Evolutionary conservation across 1,139 yeast species (phyloP).

Genomic region (Nakaseomyces delphensis): DNA sequence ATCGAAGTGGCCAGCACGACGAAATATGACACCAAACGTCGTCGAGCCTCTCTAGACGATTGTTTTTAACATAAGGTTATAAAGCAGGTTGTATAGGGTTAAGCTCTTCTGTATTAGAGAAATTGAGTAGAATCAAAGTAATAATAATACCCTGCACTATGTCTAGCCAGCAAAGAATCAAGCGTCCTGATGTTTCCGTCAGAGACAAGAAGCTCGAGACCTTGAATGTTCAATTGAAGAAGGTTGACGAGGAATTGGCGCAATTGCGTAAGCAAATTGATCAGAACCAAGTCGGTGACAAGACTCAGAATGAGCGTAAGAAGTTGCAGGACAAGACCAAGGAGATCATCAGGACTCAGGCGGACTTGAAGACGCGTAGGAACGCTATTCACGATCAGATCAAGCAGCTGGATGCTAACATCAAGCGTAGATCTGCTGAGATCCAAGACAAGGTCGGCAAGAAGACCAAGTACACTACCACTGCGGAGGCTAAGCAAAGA

Average conservation of each 20-base stretch:
- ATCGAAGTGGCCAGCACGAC: constrained; percentile 4
- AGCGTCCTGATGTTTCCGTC: constrained; percentile 62
- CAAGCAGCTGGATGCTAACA: constrained; percentile 56
- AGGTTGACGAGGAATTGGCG: constrained; percentile 43
- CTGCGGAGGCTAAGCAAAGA: constrained; percentile 71
- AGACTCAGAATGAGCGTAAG: constrained; percentile 47
- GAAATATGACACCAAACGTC: too few relatives aligned
- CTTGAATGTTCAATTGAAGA: constrained; percentile 60
- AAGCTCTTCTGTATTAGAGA: too few relatives aligned
- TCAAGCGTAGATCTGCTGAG: constrained; percentile 73
- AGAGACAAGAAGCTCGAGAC: constrained; percentile 52
- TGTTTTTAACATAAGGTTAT: too few relatives aligned
- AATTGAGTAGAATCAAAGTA: too few relatives aligned
- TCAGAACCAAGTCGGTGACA: constrained; percentile 35
- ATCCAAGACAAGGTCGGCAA: constrained; percentile 40
- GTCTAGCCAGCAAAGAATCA: constrained; percentile 33
- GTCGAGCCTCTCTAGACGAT: too few relatives aligned
- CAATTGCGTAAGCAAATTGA: constrained; percentile 32
- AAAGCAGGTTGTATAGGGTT: too few relatives aligned
- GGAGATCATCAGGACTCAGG: constrained; percentile 58
- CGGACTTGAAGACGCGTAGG: constrained; percentile 62
- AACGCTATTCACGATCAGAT: constrained; percentile 62
- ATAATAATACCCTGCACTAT: too few relatives aligned
- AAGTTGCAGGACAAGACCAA: constrained; percentile 58
- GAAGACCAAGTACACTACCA: constrained; percentile 53